These are phyloP conservation scores for Brassica juncea DNA, from an alignment of 345 rosid species.

Conservation along the genomic window DNA sequence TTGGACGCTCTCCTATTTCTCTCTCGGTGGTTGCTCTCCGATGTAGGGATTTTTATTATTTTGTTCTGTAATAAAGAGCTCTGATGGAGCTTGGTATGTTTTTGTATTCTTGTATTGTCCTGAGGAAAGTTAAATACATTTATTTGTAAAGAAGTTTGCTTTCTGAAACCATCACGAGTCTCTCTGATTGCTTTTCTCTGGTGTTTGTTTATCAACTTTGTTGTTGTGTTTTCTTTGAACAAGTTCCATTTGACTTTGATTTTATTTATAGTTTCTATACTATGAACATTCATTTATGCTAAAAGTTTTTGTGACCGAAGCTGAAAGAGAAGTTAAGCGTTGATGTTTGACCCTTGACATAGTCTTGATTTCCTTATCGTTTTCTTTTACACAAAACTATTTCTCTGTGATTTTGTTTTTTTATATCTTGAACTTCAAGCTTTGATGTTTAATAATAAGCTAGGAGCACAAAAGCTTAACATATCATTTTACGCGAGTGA, in stretches of 20 bases:
- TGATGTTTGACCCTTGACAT: not conserved
- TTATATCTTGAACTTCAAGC: too few relatives aligned
- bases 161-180: slow-evolving; percentile 10
- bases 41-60: slow-evolving; percentile 34
- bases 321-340: not conserved
- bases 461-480: not conserved
- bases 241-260: not conserved
- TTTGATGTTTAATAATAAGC: not conserved
- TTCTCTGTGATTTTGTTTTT: not conserved
- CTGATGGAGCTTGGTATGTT: slow-evolving; percentile 34
- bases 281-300: not conserved
- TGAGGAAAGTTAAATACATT: slow-evolving; percentile 37
- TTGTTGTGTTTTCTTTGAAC: not conserved
- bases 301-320: not conserved
- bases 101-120: slow-evolving; percentile 31
- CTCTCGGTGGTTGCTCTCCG: slow-evolving; percentile 29
- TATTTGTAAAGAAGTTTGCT: slow-evolving; percentile 38
- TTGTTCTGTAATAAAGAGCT: slow-evolving; percentile 35
- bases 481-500: not conserved
- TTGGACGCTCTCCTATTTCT: not conserved
- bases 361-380: not conserved
- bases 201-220: not conserved
- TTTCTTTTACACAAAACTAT: not conserved
- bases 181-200: slow-evolving; percentile 1
- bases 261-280: not conserved